A percentile compares a stretch with the other conserved stretches of the same genome.
Evolutionary conservation across 2,329 filamentous ascomycete species (phyloP).

Genomic region (Hypoxylon rubiginosum): DNA sequence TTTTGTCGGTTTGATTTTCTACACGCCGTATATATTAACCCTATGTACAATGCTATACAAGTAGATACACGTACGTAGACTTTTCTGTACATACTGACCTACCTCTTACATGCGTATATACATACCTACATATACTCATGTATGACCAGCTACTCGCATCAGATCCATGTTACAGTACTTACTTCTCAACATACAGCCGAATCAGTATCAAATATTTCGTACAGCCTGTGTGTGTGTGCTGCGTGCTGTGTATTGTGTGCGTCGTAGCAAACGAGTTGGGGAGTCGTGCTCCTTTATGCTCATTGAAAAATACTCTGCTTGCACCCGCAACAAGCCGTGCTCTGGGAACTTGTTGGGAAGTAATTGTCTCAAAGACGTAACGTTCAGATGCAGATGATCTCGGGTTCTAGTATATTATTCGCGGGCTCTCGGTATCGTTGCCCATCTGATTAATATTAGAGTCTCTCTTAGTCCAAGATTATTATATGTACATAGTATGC

Average conservation of each 20-base stretch:
- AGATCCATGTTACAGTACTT: slow-evolving; percentile 5
- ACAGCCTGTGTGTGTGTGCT: not conserved
- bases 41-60: slow-evolving; percentile 2
- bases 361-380: slow-evolving; percentile 37
- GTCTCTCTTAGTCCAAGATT: no score
- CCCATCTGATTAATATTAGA: not conserved
- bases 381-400: slow-evolving; percentile 39
- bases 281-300: slow-evolving; percentile 16
- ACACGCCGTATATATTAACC: not conserved
- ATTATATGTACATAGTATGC: not conserved
- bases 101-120: not conserved
- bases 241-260: not conserved
- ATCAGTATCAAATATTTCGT: slow-evolving; percentile 4
- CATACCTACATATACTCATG: not conserved
- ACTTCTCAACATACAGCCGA: not conserved
- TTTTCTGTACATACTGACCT: not conserved
- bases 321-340: slow-evolving; percentile 12
- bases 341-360: slow-evolving; percentile 27
- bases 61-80: not conserved
- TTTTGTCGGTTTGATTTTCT: not conserved
- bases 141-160: slow-evolving; percentile 1
- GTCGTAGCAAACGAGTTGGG: slow-evolving; percentile 28
- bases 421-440: slow-evolving; percentile 13
- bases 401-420: slow-evolving; percentile 30
- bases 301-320: slow-evolving; percentile 15